phyloP scores from a whole-genome alignment of 306 rosid species.

The Abrus pulchellus region DNA sequence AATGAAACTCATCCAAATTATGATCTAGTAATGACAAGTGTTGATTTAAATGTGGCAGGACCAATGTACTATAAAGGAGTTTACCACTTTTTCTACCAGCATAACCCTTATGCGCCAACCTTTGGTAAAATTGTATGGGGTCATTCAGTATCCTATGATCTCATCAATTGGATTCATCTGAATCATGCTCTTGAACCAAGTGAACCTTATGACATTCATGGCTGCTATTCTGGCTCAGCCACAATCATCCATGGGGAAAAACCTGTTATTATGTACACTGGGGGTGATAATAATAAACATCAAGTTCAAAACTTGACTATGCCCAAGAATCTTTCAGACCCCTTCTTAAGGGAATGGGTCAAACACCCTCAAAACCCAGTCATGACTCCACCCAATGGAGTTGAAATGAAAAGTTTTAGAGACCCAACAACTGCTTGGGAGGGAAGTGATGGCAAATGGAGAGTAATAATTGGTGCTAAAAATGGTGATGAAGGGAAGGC shows the following conservation, averaged over 20 bases:
- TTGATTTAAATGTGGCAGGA: conserved; percentile 40
- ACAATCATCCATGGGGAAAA: conserved; percentile 52
- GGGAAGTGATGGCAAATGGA: conserved; percentile 57
- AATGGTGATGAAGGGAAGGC: conserved; percentile 55
- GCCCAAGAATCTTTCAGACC: conserved; percentile 60
- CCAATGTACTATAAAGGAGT: conserved; percentile 66
- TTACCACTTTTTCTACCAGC: conserved; percentile 70
- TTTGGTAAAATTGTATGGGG: conserved; percentile 66
- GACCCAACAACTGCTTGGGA: conserved; percentile 75
- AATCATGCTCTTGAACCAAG: conserved; percentile 57
- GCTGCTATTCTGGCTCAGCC: conserved; percentile 71
- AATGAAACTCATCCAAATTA: neutral
- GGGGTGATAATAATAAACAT: conserved; percentile 42
- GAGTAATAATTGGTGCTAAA: conserved; percentile 57
- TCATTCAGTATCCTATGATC: conserved; percentile 65
- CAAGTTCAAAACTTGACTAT: conserved; percentile 61
- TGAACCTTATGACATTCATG: conserved; percentile 53
- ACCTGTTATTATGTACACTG: conserved; percentile 61
- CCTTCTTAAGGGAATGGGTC: conserved; percentile 61
- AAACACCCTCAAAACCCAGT: conserved; percentile 63
- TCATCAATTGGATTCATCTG: conserved; percentile 63
- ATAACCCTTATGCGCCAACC: conserved; percentile 58
- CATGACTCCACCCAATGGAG: conserved; percentile 48
- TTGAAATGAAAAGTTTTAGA: conserved; percentile 53
- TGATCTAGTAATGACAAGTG: conserved; percentile 4